Base-by-base conservation (phyloP, 495 filamentous ascomycete genomes). In the Hypoxylon fuscum region DNA sequence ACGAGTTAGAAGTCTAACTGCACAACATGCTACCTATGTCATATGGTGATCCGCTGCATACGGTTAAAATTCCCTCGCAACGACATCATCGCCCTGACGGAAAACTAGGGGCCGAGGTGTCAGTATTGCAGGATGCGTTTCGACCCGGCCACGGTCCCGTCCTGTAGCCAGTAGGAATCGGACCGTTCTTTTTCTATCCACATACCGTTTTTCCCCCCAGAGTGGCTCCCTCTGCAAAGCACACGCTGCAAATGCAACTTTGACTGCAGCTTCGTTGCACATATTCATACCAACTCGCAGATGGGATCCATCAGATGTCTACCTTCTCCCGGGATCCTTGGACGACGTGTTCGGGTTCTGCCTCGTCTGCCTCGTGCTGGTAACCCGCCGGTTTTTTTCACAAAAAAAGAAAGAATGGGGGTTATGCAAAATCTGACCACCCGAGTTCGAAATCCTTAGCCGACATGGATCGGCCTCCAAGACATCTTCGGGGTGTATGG, bases 191-290 rank as follows among this genome's bases (percentile, higher is more conserved):
- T n/a, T 29, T 47, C 62, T 66, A 60, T 60, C 63, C 63, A 61
- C 62, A 60, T 60, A 56, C 62, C 56, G 53, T 59, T 56, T 44
- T 58, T 57, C 63, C 63, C 63, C 63, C 63, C 63, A 66, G 63
- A 66, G 52, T 57, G 55, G 45, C 56, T 45, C 51, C 40, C 44
- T 49, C 62, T 66, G 62, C 62, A 66, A 60, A 66, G 63, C 63
- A 66, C 63, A 41, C 57, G 56, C 57, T 61, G 57, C 57, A 21
- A 61, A 56, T 66, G 63, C 57, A 48, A 61, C 63, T 61, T 41
- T 45, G 62, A 46, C 55, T 44, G 62, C 62, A 60, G 50, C 57
- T 42, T 46, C 34, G 47, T 61, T 48, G 29, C 47, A 43, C 56
- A 52, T 38, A 48, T 46, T 43, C 27, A 23, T 48, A 60, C 52